Evolutionary conservation across 768 basidiomycete genomes (phyloP).

Genomic region (Piloderma croceum): DNA sequence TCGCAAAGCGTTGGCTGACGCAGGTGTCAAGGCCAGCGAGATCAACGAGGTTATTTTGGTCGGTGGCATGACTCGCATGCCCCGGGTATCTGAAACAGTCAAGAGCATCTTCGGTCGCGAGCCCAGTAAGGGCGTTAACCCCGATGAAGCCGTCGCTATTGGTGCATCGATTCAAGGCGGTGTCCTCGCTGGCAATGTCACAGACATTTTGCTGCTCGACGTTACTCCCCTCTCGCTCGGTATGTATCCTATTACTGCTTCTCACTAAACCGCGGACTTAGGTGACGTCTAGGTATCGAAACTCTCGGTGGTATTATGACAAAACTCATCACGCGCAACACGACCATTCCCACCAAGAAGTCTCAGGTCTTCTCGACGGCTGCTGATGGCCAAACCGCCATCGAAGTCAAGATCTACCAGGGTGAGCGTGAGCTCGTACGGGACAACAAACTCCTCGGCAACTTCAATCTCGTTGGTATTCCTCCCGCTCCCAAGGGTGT

Average conservation of each 20-base stretch:
- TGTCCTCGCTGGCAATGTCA: conserved; percentile 94
- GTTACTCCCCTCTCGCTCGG: conserved; percentile 96
- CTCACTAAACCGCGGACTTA: no score
- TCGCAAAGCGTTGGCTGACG: conserved; percentile 94
- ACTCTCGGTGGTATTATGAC: conserved; percentile 99
- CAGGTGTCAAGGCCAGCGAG: conserved; percentile 87
- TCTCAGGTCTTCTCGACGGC: conserved; percentile 98
- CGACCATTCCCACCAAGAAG: conserved; percentile 99
- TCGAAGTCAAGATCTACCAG: conserved; percentile 99
- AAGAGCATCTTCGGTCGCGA: conserved; percentile 93
- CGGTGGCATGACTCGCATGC: conserved; percentile 99
- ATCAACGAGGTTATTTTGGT: conserved; percentile 97
- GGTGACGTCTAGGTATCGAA: conserved; percentile 59
- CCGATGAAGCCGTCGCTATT: conserved; percentile 97
- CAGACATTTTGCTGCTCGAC: conserved; percentile 89
- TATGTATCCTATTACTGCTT: conserved; percentile 25
- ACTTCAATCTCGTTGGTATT: conserved; percentile 99
- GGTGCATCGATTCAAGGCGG: conserved; percentile 98
- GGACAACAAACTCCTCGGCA: conserved; percentile 98
- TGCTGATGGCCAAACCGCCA: conserved; percentile 98
- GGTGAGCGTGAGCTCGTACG: conserved; percentile 98
- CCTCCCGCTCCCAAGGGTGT: conserved; percentile 76
- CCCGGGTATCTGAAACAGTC: conserved; percentile 89
- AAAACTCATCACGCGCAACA: conserved; percentile 96
- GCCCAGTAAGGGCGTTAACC: conserved; percentile 98